phyloP scores from a whole-genome alignment of 202 grass and related monocot species.

The Bolboschoenoplectus hybrid region DNA sequence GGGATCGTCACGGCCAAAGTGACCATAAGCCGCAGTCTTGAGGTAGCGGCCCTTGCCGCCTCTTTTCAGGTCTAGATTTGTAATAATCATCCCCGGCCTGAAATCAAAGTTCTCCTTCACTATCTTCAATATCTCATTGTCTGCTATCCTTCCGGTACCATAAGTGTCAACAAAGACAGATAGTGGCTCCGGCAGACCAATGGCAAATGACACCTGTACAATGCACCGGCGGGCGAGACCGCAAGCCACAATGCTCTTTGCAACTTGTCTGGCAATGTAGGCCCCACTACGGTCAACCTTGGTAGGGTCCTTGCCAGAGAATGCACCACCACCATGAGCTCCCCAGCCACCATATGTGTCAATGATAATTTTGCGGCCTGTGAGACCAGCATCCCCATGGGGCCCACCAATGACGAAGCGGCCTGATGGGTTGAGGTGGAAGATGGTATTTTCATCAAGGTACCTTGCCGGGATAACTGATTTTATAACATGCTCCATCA shows the following conservation, averaged over 20 bases:
- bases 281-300: slow-evolving; percentile 79
- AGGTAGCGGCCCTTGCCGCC: slow-evolving; percentile 68
- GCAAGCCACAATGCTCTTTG: slow-evolving; percentile 72
- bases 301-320: slow-evolving; percentile 81
- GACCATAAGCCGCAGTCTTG: slow-evolving; percentile 70
- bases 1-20: slow-evolving; percentile 66
- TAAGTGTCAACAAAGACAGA: slow-evolving; percentile 71
- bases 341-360: slow-evolving; percentile 81
- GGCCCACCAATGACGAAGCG: slow-evolving; percentile 71
- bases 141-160: slow-evolving; percentile 59
- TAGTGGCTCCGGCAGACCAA: slow-evolving; percentile 65
- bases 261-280: slow-evolving; percentile 64
- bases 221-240: slow-evolving; percentile 68
- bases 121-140: slow-evolving; percentile 73
- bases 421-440: slow-evolving; percentile 77
- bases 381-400: slow-evolving; percentile 72
- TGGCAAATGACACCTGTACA: slow-evolving; percentile 74
- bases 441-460: slow-evolving; percentile 76
- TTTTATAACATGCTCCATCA: slow-evolving; percentile 79
- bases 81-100: slow-evolving; percentile 88
- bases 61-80: slow-evolving; percentile 73
- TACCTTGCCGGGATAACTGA: slow-evolving; percentile 55
- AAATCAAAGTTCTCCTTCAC: slow-evolving; percentile 83
- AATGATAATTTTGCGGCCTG: slow-evolving; percentile 77
- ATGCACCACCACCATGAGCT: slow-evolving; percentile 71